Conservation (phyloP, 2,329 filamentous ascomycete genomes). For the Alternaria ethzedia region DNA sequence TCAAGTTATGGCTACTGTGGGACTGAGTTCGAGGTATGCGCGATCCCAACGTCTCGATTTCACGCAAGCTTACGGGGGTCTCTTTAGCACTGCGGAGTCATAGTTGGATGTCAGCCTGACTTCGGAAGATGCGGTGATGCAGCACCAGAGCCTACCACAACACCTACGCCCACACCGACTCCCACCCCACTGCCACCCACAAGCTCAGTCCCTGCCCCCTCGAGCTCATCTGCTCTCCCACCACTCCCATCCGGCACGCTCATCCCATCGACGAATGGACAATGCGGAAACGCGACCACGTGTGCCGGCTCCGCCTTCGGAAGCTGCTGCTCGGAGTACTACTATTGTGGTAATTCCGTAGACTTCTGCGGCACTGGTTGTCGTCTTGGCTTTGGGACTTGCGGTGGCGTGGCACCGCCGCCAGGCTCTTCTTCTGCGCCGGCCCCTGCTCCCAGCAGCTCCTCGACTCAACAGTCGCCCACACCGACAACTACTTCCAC, state of each 20-base stretch:
- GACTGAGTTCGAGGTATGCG: conserved; percentile 23
- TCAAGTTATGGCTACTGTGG: conserved; percentile 37
- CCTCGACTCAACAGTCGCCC: conserved; percentile 17
- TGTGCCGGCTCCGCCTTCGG: conserved; percentile 34
- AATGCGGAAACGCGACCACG: conserved; percentile 39
- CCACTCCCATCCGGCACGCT: conserved; percentile 33
- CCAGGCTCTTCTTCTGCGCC: conserved; percentile 19
- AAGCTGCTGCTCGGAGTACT: conserved; percentile 35
- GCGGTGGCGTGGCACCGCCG: conserved; percentile 24
- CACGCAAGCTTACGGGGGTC: not conserved
- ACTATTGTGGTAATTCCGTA: conserved; percentile 29
- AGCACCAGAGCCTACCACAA: conserved; percentile 12
- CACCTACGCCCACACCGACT: conserved; percentile 21
- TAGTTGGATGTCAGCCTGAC: conserved; percentile 37
- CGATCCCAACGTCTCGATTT: not conserved
- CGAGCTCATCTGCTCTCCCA: conserved; percentile 23
- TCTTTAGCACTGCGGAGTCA: conserved; percentile 16
- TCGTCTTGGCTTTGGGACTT: conserved; percentile 31
- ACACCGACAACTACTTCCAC: conserved; percentile 23
- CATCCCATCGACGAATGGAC: conserved; percentile 33
- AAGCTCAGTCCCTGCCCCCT: not conserved
- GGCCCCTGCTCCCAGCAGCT: not conserved
- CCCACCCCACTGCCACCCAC: conserved; percentile 28
- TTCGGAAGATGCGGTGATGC: conserved; percentile 37
- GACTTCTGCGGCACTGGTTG: conserved; percentile 39